Percentiles rank a stretch among this genome's conserved stretches.
Conservation (phyloP, 768 basidiomycete species). For the Kwoniella botswanensis region DNA sequence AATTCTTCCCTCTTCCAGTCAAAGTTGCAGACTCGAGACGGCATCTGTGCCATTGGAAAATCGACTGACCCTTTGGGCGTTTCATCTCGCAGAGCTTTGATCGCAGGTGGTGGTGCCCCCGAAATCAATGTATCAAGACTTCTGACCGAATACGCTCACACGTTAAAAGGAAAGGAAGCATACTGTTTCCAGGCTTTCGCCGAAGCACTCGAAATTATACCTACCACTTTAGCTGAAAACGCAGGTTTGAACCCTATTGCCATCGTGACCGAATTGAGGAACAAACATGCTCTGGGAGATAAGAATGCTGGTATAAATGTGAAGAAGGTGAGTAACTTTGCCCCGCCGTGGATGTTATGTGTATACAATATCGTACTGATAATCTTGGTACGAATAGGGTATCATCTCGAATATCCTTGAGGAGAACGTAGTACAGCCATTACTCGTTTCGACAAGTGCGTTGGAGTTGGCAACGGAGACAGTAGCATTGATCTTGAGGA, state of each 20-base stretch:
- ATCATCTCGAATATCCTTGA: constrained; percentile 96
- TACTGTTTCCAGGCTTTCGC: constrained; percentile 99
- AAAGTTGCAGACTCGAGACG: too few species aligned
- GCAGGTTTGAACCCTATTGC: constrained; percentile 97
- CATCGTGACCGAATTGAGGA: constrained; percentile 96
- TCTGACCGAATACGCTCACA: constrained; percentile 86
- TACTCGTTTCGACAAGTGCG: constrained; percentile 93
- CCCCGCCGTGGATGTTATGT: not conserved
- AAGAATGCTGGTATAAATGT: constrained; percentile 96
- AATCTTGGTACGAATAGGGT: constrained; percentile 64
- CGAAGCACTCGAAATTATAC: constrained; percentile 96
- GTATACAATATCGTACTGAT: not conserved
- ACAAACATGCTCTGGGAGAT: constrained; percentile 94
- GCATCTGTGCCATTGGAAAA: too few species aligned
- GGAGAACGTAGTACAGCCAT: constrained; percentile 95
- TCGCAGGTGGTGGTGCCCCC: constrained; percentile 94
- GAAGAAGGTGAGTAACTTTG: constrained; percentile 71
- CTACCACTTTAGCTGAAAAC: constrained; percentile 96
- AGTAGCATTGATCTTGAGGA: constrained; percentile 92
- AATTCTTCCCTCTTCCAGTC: too few species aligned
- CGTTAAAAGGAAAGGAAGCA: constrained; percentile 95
- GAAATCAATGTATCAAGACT: constrained; percentile 95
- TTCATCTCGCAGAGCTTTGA: constrained; percentile 70
- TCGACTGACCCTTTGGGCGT: not conserved
- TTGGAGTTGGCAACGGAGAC: constrained; percentile 96